Percentiles rank a stretch among this genome's conserved stretches.
Conservation (phyloP, 2,329 filamentous ascomycete species). For the Sarocladium brachiariae region DNA sequence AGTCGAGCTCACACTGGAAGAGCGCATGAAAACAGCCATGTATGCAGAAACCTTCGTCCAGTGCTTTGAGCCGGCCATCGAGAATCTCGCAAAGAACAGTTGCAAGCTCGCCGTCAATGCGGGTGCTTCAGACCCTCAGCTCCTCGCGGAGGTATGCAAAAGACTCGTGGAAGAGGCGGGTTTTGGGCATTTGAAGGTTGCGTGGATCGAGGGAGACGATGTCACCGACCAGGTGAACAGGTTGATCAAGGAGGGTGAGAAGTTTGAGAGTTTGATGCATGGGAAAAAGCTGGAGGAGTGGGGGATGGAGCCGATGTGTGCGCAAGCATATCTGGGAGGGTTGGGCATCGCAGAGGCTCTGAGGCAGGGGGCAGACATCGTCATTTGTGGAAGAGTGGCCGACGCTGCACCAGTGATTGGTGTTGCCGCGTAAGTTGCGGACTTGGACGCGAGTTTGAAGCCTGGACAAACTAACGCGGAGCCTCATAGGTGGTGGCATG, state of each 20-base stretch:
- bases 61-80: conserved; percentile 13
- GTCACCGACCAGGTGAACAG: conserved; percentile 14
- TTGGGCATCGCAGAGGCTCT: conserved; percentile 12
- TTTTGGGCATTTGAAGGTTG: conserved; percentile 20
- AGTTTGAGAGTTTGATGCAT: conserved; percentile 18
- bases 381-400: conserved; percentile 16
- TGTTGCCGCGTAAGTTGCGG: conserved; percentile 12
- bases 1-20: conserved; percentile 11
- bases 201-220: conserved; percentile 16
- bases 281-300: conserved; percentile 18
- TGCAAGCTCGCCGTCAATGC: conserved; percentile 12
- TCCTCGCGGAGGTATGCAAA: conserved; percentile 7
- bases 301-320: conserved; percentile 19
- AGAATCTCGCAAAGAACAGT: conserved; percentile 4
- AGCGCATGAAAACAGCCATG: conserved; percentile 14
- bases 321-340: conserved; percentile 31
- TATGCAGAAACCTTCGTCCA: conserved; percentile 23
- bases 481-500: conserved; percentile 15
- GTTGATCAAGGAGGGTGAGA: conserved; percentile 18
- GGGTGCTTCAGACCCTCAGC: conserved; percentile 10
- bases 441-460: too few species aligned
- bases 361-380: conserved; percentile 15
- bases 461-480: background rate
- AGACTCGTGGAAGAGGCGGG: conserved; percentile 8
- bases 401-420: conserved; percentile 15